Evolutionary conservation across 768 basidiomycete genomes (phyloP).

Genomic region (Tylopilus felleus): DNA sequence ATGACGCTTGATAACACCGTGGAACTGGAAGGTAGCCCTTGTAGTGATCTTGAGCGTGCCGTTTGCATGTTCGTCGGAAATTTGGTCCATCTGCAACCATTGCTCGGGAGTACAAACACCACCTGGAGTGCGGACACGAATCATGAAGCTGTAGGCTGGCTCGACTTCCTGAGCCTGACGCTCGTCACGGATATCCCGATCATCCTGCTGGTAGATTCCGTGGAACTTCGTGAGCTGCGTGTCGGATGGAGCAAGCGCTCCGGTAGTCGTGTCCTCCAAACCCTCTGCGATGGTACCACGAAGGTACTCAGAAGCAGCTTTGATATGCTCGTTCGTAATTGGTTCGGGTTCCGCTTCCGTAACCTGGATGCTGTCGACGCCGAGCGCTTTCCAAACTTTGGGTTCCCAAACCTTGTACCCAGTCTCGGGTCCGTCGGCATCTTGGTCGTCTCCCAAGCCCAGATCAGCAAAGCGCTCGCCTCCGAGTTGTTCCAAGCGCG

Average conservation of each 20-base stretch:
- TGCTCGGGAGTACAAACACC: slow-evolving; percentile 91
- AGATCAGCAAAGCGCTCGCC: slow-evolving; percentile 69
- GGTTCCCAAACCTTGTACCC: slow-evolving; percentile 98
- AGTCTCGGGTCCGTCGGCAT: slow-evolving; percentile 92
- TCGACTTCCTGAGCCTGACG: slow-evolving; percentile 89
- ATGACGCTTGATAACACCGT: slow-evolving; percentile 96
- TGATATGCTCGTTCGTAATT: slow-evolving; percentile 99
- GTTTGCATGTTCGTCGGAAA: slow-evolving; percentile 92
- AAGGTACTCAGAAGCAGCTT: slow-evolving; percentile 89
- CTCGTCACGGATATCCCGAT: slow-evolving; percentile 97
- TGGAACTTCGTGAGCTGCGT: slow-evolving; percentile 98
- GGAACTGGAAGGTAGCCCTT: slow-evolving; percentile 98
- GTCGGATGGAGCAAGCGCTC: slow-evolving; percentile 87
- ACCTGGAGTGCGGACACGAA: slow-evolving; percentile 92
- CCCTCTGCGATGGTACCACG: slow-evolving; percentile 96
- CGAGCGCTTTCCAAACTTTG: slow-evolving; percentile 87
- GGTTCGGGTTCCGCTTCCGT: slow-evolving; percentile 92
- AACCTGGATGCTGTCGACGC: slow-evolving; percentile 86
- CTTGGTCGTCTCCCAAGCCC: slow-evolving; percentile 95
- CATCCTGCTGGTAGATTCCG: slow-evolving; percentile 95
- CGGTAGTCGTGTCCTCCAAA: slow-evolving; percentile 78
- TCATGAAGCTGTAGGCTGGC: slow-evolving; percentile 98
- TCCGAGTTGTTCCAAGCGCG: slow-evolving; percentile 73
- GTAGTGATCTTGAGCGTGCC: slow-evolving; percentile 98
- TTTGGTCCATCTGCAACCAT: slow-evolving; percentile 95